Conservation (phyloP, 768 basidiomycete species). For the Russula sp. region DNA sequence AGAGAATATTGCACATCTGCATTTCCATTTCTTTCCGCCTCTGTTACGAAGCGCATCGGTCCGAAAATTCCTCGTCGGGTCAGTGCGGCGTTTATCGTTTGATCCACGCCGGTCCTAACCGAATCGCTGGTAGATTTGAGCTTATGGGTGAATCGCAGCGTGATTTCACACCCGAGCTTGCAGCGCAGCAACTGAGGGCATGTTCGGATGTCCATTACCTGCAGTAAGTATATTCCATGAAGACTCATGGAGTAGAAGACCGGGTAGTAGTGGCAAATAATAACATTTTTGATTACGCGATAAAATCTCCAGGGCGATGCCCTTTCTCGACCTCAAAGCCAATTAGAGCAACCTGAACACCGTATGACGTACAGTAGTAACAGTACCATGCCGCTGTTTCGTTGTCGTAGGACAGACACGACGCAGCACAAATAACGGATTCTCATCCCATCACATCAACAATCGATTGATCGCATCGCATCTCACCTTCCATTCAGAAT, state of each 20-base stretch:
- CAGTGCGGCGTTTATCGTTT: constrained; percentile 32
- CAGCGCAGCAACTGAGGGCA: constrained; percentile 60
- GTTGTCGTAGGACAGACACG: too few relatives aligned
- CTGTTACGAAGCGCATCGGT: constrained; percentile 77
- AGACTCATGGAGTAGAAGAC: background rate
- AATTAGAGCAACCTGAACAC: too few relatives aligned
- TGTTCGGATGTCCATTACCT: constrained; percentile 63
- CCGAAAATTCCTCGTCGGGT: constrained; percentile 90
- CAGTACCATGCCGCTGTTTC: too few relatives aligned
- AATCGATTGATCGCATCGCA: too few relatives aligned
- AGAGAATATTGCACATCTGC: constrained; percentile 68
- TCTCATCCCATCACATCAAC: too few relatives aligned
- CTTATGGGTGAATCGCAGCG: constrained; percentile 89
- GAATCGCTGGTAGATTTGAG: constrained; percentile 59
- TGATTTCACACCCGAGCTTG: constrained; percentile 87
- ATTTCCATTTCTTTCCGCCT: constrained; percentile 85
- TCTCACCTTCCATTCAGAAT: too few relatives aligned
- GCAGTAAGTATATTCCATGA: constrained; percentile 17
- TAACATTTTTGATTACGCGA: background rate
- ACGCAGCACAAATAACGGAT: too few relatives aligned
- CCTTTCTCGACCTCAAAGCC: too few relatives aligned
- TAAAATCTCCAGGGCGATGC: too few relatives aligned
- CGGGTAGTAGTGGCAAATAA: background rate
- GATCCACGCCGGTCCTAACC: background rate
- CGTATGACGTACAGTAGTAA: too few relatives aligned